These are phyloP conservation scores for Penicillium bovifimosum DNA, from an alignment of 495 filamentous ascomycete genomes.

Conservation along the genomic window DNA sequence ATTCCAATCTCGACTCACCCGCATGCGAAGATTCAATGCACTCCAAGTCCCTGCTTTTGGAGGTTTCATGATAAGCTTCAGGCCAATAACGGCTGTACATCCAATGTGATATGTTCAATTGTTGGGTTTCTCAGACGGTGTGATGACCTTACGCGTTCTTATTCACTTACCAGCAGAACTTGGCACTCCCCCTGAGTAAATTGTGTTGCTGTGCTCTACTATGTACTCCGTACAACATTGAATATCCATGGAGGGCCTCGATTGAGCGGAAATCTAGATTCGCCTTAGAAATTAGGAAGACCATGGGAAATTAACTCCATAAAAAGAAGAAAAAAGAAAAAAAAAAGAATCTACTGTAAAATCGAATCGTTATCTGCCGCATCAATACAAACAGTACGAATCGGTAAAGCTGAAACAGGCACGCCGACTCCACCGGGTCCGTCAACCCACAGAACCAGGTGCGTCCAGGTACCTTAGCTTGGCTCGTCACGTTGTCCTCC, in stretches of 20 bases:
- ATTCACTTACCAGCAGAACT: neutral
- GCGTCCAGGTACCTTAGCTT: constrained; percentile 25
- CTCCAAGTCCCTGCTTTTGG: constrained; percentile 1
- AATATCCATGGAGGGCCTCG: neutral
- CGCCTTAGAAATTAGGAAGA: neutral
- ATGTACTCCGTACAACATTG: neutral
- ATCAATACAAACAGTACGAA: neutral
- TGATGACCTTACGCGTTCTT: constrained; percentile 7
- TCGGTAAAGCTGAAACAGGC: constrained; percentile 39
- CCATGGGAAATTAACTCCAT: neutral
- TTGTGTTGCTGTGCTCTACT: constrained; percentile 8
- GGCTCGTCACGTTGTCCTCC: constrained; percentile 26
- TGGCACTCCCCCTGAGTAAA: constrained; percentile 3
- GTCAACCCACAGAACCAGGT: constrained; percentile 12
- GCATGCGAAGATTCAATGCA: constrained; percentile 12
- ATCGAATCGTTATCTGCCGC: no score
- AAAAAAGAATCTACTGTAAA: neutral
- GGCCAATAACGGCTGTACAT: constrained; percentile 10
- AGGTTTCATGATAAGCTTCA: constrained; percentile 16
- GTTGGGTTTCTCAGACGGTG: constrained; percentile 5
- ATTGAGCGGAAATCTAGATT: neutral
- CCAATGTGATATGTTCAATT: constrained; percentile 23
- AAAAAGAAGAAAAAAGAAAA: constrained; percentile 2
- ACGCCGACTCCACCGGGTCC: constrained; percentile 23
- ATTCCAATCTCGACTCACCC: neutral